phyloP scores from a whole-genome alignment of 2,329 filamentous ascomycete genomes.

The Colletotrichum spinosum region DNA sequence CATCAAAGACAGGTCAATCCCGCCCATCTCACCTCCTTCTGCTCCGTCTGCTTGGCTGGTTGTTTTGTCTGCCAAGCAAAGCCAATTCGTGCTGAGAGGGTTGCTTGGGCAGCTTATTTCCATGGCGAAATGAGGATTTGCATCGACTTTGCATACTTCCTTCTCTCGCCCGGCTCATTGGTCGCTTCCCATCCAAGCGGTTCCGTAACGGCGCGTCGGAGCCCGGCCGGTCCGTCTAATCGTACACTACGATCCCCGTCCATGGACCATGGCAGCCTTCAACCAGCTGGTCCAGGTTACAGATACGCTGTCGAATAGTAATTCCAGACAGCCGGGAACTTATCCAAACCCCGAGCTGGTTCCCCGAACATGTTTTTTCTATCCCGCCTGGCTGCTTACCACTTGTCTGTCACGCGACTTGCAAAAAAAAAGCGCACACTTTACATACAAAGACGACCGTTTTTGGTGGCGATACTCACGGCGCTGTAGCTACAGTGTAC shows the following conservation, averaged over 20 bases:
- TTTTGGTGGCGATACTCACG: too few species aligned
- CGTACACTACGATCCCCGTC: too few species aligned
- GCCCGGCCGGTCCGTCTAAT: constrained; percentile 10
- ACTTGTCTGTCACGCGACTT: not conserved
- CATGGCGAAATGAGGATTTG: constrained; percentile 1
- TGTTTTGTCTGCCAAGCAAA: constrained; percentile 17
- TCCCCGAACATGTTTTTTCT: not conserved
- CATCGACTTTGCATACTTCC: not conserved
- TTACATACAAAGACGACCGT: too few species aligned
- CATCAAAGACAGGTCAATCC: constrained; percentile 4
- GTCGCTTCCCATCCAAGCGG: constrained; percentile 8
- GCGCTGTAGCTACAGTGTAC: too few species aligned
- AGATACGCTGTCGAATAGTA: too few species aligned
- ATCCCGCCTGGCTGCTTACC: not conserved
- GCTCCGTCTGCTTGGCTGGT: too few species aligned
- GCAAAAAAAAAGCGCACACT: too few species aligned
- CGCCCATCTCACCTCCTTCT: too few species aligned
- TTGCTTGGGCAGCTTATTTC: constrained; percentile 11
- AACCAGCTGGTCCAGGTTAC: not conserved
- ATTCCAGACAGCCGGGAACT: not conserved
- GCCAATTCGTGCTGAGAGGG: constrained; percentile 10
- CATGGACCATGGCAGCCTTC: too few species aligned
- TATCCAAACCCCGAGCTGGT: not conserved
- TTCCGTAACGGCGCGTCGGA: constrained; percentile 16
- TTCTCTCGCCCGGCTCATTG: constrained; percentile 1